Conservation (phyloP, 352 stramenopile genomes). For the Pythium sukuiense region DNA sequence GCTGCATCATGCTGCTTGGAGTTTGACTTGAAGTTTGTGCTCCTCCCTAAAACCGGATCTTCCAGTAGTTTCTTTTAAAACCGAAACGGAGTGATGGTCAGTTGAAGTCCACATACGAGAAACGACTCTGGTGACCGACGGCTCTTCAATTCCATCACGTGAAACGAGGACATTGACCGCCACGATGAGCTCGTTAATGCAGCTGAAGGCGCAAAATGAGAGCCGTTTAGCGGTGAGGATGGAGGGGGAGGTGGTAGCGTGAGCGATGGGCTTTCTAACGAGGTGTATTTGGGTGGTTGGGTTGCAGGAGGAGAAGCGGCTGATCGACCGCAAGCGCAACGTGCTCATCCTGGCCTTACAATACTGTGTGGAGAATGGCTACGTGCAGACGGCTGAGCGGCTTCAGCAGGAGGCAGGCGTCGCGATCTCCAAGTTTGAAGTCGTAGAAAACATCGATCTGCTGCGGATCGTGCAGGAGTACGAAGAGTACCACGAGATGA, state of each 20-base stretch:
- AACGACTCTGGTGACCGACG: not conserved
- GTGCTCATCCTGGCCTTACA: constrained; percentile 85
- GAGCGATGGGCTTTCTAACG: constrained; percentile 5
- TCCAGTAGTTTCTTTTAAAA: constrained; percentile 5
- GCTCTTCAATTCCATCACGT: not conserved
- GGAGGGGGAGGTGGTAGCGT: not conserved
- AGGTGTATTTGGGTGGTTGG: constrained; percentile 3
- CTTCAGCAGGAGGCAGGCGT: constrained; percentile 86
- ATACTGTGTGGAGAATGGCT: constrained; percentile 86
- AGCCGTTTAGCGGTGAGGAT: constrained; percentile 59
- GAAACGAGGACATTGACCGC: not conserved
- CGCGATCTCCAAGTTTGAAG: constrained; percentile 87
- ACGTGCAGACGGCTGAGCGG: constrained; percentile 81
- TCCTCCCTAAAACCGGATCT: constrained; percentile 11
- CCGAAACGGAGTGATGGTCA: constrained; percentile 11
- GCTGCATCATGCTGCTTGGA: constrained; percentile 8
- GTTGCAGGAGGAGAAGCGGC: constrained; percentile 83
- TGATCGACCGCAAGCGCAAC: constrained; percentile 85
- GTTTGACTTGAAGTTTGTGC: constrained; percentile 12
- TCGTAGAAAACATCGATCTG: constrained; percentile 93
- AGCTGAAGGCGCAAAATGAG: constrained; percentile 83
- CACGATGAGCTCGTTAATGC: constrained; percentile 80
- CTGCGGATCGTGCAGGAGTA: constrained; percentile 87
- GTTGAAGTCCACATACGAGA: constrained; percentile 12
- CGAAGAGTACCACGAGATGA: constrained; percentile 92